Percentiles rank a stretch among this genome's conserved stretches.
Evolutionary conservation across 108 stramenopile genomes (phyloP).

Genomic region (Epipyxis sp.): DNA sequence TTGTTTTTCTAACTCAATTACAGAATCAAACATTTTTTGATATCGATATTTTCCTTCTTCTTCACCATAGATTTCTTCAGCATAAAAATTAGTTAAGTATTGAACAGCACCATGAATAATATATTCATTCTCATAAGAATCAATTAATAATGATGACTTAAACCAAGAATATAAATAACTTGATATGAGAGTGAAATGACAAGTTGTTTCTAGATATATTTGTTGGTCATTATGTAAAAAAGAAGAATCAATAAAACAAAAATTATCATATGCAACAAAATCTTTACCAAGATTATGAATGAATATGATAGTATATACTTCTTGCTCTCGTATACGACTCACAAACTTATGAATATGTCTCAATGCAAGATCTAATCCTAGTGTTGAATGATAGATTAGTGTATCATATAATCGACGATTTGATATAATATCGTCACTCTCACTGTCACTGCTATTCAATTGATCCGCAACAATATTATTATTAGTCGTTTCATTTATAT

Average conservation of each 20-base stretch:
- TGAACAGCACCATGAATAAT: slow-evolving; percentile 17
- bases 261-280: slow-evolving; percentile 16
- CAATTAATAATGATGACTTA: not conserved
- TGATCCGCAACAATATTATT: not conserved
- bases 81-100: slow-evolving; percentile 4
- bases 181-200: not conserved
- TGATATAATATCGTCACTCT: not conserved
- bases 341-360: slow-evolving; percentile 13
- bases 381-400: not conserved
- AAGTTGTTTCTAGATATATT: slow-evolving; percentile 1
- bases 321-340: not conserved
- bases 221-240: not conserved
- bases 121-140: slow-evolving; percentile 22
- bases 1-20: slow-evolving; percentile 10
- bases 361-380: slow-evolving; percentile 16
- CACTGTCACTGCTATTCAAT: not conserved
- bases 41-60: slow-evolving; percentile 1
- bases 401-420: not conserved
- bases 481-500: not conserved
- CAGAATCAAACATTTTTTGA: not conserved
- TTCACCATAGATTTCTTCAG: slow-evolving; percentile 9
- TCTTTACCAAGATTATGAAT: slow-evolving; percentile 1
- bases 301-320: not conserved
- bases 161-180: slow-evolving; percentile 29
- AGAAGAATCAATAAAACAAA: not conserved